Percentiles rank a stretch among this genome's conserved stretches.
phyloP scores from a whole-genome alignment of 306 rosid species.

The Sechiopsis laciniata region DNA sequence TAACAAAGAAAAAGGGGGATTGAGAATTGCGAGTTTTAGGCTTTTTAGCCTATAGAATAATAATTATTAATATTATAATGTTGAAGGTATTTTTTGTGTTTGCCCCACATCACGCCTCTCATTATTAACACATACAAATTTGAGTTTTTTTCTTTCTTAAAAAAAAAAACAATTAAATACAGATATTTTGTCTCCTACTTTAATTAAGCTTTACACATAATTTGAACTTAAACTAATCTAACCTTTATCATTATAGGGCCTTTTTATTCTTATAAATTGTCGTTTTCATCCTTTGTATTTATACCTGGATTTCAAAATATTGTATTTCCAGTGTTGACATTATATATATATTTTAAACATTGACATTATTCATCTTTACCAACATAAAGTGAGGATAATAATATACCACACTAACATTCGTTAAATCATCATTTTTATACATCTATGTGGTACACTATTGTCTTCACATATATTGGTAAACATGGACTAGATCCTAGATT shows the following conservation, averaged over 20 bases:
- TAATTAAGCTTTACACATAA: constrained; percentile 20
- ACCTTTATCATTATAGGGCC: not conserved
- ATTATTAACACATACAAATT: constrained; percentile 9
- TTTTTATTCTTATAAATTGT: not conserved
- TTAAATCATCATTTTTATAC: too few relatives aligned
- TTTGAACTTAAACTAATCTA: constrained; percentile 7
- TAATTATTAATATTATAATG: not conserved
- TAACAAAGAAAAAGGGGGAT: not conserved
- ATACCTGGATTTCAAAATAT: not conserved
- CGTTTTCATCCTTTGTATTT: not conserved
- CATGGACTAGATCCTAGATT: too few relatives aligned
- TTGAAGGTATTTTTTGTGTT: not conserved
- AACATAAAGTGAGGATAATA: too few relatives aligned
- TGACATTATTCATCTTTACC: too few relatives aligned
- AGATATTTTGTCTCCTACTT: not conserved
- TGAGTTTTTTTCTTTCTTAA: too few relatives aligned
- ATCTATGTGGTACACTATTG: too few relatives aligned
- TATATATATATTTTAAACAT: too few relatives aligned
- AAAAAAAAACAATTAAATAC: too few relatives aligned
- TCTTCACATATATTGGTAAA: too few relatives aligned
- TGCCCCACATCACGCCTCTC: not conserved
- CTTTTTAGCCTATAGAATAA: not conserved
- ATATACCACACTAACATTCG: too few relatives aligned
- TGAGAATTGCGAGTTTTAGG: not conserved
- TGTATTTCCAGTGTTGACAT: too few relatives aligned